Conservation (phyloP, 1,284 basidiomycete genomes). For the Takashimella tepidaria region DNA sequence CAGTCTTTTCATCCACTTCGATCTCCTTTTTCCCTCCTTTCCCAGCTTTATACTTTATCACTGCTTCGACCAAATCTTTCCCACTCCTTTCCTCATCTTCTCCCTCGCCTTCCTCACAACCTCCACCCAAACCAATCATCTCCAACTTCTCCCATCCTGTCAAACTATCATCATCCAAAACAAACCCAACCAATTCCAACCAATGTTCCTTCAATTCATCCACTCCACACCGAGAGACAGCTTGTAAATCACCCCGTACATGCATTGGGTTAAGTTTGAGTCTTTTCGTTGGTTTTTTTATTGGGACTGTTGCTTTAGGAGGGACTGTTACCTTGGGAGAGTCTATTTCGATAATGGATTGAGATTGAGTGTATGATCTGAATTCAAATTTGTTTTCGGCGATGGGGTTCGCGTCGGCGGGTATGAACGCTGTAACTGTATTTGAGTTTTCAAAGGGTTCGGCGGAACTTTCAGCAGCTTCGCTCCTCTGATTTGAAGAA, state of each 20-base stretch:
- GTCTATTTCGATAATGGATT: no score
- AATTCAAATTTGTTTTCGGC: no score
- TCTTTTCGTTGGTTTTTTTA: no score
- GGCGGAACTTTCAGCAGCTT: no score
- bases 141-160: conserved; percentile 20
- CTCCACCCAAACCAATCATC: conserved; percentile 21
- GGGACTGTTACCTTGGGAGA: no score
- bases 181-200: conserved; percentile 31
- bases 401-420: no score
- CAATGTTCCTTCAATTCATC: conserved; percentile 57
- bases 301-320: no score
- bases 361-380: no score
- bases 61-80: neutral
- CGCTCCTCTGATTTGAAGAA: no score
- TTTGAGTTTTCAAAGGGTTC: no score
- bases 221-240: conserved; percentile 69
- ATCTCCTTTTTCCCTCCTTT: neutral
- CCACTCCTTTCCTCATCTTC: neutral
- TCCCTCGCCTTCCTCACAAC: conserved; percentile 13
- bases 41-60: neutral
- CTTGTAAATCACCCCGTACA: conserved; percentile 58
- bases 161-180: conserved; percentile 20
- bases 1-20: neutral
- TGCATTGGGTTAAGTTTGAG: conserved; percentile 25
- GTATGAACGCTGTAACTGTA: no score